A percentile compares a stretch with the other conserved stretches of the same genome.
phyloP scores from a whole-genome alignment of 345 rosid species.

The Conringia planisiliqua region DNA sequence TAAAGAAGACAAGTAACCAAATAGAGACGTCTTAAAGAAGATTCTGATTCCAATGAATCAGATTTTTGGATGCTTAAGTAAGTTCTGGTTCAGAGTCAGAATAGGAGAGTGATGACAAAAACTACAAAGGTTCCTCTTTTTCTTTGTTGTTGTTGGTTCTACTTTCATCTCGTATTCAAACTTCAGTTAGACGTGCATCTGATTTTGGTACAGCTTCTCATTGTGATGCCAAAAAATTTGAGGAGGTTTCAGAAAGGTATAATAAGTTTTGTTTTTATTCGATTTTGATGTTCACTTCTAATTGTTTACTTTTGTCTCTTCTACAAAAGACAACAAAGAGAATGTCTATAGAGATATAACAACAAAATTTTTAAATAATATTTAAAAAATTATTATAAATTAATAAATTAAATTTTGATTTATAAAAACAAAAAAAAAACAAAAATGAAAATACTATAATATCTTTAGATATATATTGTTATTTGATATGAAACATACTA shows the following conservation, averaged over 20 bases:
- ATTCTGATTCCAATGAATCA: slow-evolving; percentile 50
- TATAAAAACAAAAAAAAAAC: too few relatives aligned
- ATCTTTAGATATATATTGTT: too few relatives aligned
- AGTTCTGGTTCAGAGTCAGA: slow-evolving; percentile 65
- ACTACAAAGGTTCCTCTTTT: slow-evolving; percentile 39
- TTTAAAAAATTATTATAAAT: too few relatives aligned
- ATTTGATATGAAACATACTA: too few relatives aligned
- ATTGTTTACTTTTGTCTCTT: neutral
- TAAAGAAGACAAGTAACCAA: slow-evolving; percentile 19
- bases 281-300: neutral
- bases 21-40: slow-evolving; percentile 34
- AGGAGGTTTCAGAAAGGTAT: slow-evolving; percentile 54
- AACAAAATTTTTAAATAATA: too few relatives aligned
- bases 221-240: slow-evolving; percentile 43
- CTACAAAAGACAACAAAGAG: slow-evolving; percentile 72
- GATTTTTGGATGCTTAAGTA: slow-evolving; percentile 84
- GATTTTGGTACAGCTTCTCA: slow-evolving; percentile 13
- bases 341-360: slow-evolving; percentile 59
- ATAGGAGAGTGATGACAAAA: slow-evolving; percentile 42
- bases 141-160: neutral
- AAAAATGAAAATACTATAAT: too few relatives aligned
- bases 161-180: neutral
- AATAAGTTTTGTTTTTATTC: neutral
- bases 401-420: too few relatives aligned
- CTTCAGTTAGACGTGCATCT: neutral